A percentile compares a stretch with the other conserved stretches of the same genome.
Evolutionary conservation across 2,329 filamentous ascomycete genomes (phyloP).

Genomic region (Amauroascus niger): DNA sequence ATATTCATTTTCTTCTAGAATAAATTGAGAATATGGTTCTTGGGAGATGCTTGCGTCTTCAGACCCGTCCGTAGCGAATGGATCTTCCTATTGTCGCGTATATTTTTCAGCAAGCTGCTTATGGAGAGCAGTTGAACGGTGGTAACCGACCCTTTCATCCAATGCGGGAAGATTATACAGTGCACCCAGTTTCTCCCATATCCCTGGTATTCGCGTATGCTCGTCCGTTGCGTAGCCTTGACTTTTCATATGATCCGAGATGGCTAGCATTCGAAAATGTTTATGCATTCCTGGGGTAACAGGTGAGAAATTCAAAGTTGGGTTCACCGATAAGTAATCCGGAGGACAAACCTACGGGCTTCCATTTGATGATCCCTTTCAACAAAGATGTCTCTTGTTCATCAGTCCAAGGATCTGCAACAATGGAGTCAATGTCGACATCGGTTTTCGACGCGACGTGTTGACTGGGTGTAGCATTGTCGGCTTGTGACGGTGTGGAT

Average conservation of each 20-base stretch:
- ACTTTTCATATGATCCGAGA: constrained; percentile 68
- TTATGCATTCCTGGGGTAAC: constrained; percentile 80
- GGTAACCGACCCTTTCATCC: constrained; percentile 66
- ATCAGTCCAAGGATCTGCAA: constrained; percentile 79
- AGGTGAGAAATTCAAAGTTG: too few relatives aligned
- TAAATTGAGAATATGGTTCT: constrained; percentile 57
- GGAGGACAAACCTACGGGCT: constrained; percentile 65
- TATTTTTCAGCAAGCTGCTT: neutral
- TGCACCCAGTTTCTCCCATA: constrained; percentile 77
- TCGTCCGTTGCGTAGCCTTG: constrained; percentile 61
- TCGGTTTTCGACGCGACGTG: constrained; percentile 26
- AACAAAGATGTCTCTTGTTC: constrained; percentile 89
- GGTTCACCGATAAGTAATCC: neutral
- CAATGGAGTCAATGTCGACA: constrained; percentile 37
- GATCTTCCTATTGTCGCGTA: constrained; percentile 39
- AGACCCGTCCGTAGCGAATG: constrained; percentile 46
- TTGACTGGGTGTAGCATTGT: constrained; percentile 12
- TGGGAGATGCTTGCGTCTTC: constrained; percentile 43
- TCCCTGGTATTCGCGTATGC: constrained; percentile 81
- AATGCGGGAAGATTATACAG: constrained; percentile 80
- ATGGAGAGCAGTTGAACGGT: neutral
- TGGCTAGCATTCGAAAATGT: constrained; percentile 83
- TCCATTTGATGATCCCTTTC: constrained; percentile 88
- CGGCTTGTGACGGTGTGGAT: constrained; percentile 18
- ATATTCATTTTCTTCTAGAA: constrained; percentile 47